These are phyloP conservation scores for Saccharomyces paradoxus DNA, from an alignment of 805 yeast species.

Conservation along the genomic window DNA sequence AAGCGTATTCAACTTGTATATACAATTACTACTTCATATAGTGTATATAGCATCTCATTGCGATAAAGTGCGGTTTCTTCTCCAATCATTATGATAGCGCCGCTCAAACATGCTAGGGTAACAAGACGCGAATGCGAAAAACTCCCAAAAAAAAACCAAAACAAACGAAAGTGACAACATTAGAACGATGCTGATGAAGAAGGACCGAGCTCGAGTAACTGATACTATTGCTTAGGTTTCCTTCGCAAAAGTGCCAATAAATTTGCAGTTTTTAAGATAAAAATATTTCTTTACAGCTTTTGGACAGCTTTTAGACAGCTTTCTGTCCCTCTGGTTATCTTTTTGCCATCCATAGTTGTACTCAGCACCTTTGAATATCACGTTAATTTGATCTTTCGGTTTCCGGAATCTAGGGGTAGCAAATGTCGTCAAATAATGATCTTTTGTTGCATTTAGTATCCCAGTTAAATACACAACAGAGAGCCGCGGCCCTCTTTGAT, in stretches of 20 bases:
- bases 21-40: not conserved
- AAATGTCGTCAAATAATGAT: not conserved
- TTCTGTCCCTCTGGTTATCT: not conserved
- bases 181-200: not conserved
- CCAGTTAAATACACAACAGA: constrained; percentile 36
- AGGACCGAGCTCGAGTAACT: not conserved
- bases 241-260: not conserved
- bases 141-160: not conserved
- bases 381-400: not conserved
- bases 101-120: not conserved
- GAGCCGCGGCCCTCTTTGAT: constrained; percentile 37
- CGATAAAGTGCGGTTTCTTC: not conserved
- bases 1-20: not conserved
- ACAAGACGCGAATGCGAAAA: not conserved
- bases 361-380: not conserved
- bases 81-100: not conserved
- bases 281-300: not conserved
- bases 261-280: not conserved
- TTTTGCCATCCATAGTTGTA: not conserved
- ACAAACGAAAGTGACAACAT: not conserved
- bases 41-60: not conserved
- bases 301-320: not conserved
- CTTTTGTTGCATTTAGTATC: not conserved
- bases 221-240: not conserved
- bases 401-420: not conserved